Percentiles rank a stretch among this genome's conserved stretches.
Evolutionary conservation across 306 rosid genomes (phyloP).

Genomic region (Canavalia ensiformis): DNA sequence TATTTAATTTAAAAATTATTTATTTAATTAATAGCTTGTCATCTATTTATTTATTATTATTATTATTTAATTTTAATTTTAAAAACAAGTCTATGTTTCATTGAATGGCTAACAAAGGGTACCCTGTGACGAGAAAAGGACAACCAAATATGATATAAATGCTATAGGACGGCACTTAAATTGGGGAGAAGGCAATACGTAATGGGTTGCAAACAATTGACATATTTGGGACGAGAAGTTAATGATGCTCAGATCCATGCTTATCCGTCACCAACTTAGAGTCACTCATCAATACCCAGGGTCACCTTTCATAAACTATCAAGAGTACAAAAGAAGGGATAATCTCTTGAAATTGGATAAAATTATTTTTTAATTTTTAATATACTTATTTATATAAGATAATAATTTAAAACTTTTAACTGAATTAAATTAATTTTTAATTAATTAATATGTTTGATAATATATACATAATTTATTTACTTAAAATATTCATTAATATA

Average conservation of each 20-base stretch:
- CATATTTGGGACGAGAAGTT: constrained; percentile 10
- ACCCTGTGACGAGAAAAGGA: background rate
- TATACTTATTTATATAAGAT: too few relatives aligned
- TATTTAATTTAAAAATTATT: too few relatives aligned
- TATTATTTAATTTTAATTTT: too few relatives aligned
- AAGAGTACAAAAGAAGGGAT: background rate
- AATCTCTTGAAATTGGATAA: background rate
- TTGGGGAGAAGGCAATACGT: background rate
- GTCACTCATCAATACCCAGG: background rate
- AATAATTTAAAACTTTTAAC: too few relatives aligned
- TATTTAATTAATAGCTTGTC: too few relatives aligned
- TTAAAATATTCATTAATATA: too few relatives aligned
- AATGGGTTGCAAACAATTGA: constrained; percentile 5
- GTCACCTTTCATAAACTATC: constrained; percentile 1
- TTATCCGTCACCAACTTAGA: background rate
- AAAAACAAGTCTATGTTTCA: too few relatives aligned
- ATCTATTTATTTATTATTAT: too few relatives aligned
- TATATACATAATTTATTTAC: too few relatives aligned
- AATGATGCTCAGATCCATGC: constrained; percentile 23
- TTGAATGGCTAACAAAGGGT: too few relatives aligned
- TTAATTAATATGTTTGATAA: too few relatives aligned
- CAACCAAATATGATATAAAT: constrained; percentile 2
- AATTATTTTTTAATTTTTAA: background rate
- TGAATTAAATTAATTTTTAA: too few relatives aligned
- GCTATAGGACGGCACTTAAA: background rate